Base-by-base conservation (phyloP, 177 flowering plant species). In the Vitis hybrid region DNA sequence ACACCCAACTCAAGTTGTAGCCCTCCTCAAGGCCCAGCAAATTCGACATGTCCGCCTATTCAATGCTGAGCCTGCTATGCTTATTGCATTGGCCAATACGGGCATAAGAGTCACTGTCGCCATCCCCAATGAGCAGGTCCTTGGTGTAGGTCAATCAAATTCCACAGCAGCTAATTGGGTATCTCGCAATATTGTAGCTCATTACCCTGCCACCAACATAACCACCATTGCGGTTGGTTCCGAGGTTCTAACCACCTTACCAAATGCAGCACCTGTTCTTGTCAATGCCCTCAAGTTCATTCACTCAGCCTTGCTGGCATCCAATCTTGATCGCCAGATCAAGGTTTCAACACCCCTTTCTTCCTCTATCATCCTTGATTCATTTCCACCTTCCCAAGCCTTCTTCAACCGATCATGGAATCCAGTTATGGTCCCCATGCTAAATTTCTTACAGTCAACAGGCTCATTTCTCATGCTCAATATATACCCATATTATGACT, bases 121-220 rank as follows among this genome's bases (percentile, higher is more conserved):
- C 16, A 76, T 89, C 50, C 93, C 93, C 10, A 89, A 88, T 69
- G 93, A 87, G 1, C 88, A 87, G 66, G 81, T 89, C 56, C 85
- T 89, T 3, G 91, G 87, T 11, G 79, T 89, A 21, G 93, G 90
- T 2, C 96, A 88, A 71, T 92, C 97, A 11, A 92, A 92, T 74
- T 75, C 97, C 48, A 92, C 96, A 30, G 96, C 97, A 11, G 97
- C 97, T 15, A 85, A 89, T 46, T 91, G 96, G 96, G 92, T 91
- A 11, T 59, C 86, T 6, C 86, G 69, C 63, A 91, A 91, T 66
- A 78, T 91, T 14, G 80, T 83, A 1, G 86, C 93, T 1, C 88
- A 89, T 76, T 78, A 77, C 64, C 96, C 96, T 2, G 87, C 85
- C 40, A 91, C 96, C 56, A 89, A 89, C 74, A 89, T 91, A 73